Percentiles rank a stretch among this genome's conserved stretches.
These are phyloP conservation scores for Sporothrix brunneoviolacea DNA, from an alignment of 2,329 filamentous ascomycete genomes.

Conservation along the genomic window DNA sequence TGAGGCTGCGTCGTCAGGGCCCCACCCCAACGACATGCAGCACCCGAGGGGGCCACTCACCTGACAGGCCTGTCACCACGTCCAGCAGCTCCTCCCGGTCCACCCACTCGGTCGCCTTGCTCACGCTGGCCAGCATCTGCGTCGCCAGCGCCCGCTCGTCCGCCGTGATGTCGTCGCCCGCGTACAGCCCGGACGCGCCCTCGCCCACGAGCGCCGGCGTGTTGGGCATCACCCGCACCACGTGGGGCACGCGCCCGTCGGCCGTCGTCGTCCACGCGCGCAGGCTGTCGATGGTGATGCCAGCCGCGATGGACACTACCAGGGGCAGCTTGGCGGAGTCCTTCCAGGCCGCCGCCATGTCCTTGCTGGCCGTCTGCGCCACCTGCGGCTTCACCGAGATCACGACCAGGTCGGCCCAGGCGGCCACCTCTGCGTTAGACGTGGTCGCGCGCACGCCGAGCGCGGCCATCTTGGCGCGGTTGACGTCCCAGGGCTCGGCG, in stretches of 20 bases:
- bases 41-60: no score
- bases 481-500: constrained; percentile 46
- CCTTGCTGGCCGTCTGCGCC: constrained; percentile 39
- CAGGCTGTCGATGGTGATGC: constrained; percentile 40
- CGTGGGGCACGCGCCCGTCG: constrained; percentile 33
- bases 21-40: no score
- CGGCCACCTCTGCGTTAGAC: constrained; percentile 39
- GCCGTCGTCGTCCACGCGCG: constrained; percentile 34
- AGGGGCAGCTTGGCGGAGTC: constrained; percentile 30
- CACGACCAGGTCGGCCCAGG: constrained; percentile 39
- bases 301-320: constrained; percentile 43
- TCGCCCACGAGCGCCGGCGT: constrained; percentile 45
- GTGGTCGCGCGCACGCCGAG: constrained; percentile 40
- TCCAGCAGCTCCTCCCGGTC: constrained; percentile 43
- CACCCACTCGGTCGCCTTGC: constrained; percentile 44
- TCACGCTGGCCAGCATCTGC: constrained; percentile 38
- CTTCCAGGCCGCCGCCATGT: constrained; percentile 36
- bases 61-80: constrained; percentile 44
- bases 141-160: constrained; percentile 37
- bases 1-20: no score
- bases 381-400: constrained; percentile 48
- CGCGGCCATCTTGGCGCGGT: constrained; percentile 41
- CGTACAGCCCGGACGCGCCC: constrained; percentile 42
- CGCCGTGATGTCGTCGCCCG: constrained; percentile 34
- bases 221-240: constrained; percentile 48